phyloP scores from a whole-genome alignment of 352 stramenopile genomes.

The Pythium monospermum region DNA sequence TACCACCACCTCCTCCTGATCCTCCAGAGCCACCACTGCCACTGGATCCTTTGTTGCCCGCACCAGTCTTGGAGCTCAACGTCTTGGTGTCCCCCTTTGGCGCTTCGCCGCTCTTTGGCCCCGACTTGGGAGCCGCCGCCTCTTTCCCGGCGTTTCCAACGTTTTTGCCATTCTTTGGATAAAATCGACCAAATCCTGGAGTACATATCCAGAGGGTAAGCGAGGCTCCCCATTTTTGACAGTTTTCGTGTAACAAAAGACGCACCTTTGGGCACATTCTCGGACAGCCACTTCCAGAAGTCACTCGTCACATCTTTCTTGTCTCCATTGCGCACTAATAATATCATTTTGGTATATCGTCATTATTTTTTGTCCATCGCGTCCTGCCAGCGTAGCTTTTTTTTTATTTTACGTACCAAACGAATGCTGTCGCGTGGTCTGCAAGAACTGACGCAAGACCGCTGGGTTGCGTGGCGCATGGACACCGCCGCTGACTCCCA shows the following conservation, averaged over 20 bases:
- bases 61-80: conserved; percentile 55
- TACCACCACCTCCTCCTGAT: conserved; percentile 26
- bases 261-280: conserved; percentile 70
- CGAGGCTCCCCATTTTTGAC: no score
- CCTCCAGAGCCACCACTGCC: conserved; percentile 21
- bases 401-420: conserved; percentile 32
- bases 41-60: conserved; percentile 31
- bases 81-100: conserved; percentile 57
- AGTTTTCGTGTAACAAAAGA: no score
- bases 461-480: conserved; percentile 32
- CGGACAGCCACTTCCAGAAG: conserved; percentile 68
- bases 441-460: conserved; percentile 40
- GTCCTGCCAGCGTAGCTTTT: no score
- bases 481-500: conserved; percentile 33
- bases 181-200: conserved; percentile 75
- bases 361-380: background rate
- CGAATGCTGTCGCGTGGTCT: conserved; percentile 47
- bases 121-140: conserved; percentile 41
- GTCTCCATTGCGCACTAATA: conserved; percentile 38
- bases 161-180: conserved; percentile 62
- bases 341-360: conserved; percentile 7
- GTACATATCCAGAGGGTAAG: no score
- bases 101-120: conserved; percentile 40
- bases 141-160: conserved; percentile 31
- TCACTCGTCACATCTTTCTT: conserved; percentile 49